Evolutionary conservation across 768 basidiomycete genomes (phyloP), one percentile per base, ranked within the genome.

Genomic region (Trametes cinnabarina): DNA sequence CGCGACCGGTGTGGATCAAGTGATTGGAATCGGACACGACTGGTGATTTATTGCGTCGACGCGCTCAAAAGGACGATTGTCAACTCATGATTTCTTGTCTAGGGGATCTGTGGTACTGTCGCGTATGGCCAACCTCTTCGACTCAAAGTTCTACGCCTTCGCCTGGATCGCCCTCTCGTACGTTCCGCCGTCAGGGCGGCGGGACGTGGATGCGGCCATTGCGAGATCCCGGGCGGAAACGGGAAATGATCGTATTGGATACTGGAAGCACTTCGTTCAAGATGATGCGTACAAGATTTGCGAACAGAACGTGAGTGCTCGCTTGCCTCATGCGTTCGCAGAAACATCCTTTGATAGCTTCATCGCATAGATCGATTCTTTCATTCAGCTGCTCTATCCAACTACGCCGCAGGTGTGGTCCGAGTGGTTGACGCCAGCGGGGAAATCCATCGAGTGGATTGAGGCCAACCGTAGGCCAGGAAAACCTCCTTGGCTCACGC

Each of bases 81-180:
- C 7, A 12, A 12, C 46, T 7, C 5, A 10, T 14, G 34, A n/a
- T 17, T 12, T 3, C 7, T 3, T 14, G 11, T 47, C n/a, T 58
- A 79, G 76, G 77, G 79, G 76, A 2, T 67, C 66, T 0, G 28
- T 3, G 10, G 59, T 74, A 2, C 53, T 63, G 8, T 73, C 75
- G 22, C 63, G 73, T 5, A 64, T 80, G 8, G 72, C 73, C 12
- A 68, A 69, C 20, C 68, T 68, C 59, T 68, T 73, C 42, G 69
- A 72, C 0, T 69, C 77, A 20, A 72, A 76, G 26, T 74, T 80
- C 61, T 51, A 68, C 19, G 79, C 71, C 9, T 76, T 74, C 44
- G 74, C 53, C 3, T 79, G 74, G 63, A 55, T 73, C 8, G 58
- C 70, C 0, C 63, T 75, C 22, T 54, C 72, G 20, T 78, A 76